Evolutionary conservation across 1,139 yeast genomes (phyloP).

Genomic region (Yamadazyma buinensis): DNA sequence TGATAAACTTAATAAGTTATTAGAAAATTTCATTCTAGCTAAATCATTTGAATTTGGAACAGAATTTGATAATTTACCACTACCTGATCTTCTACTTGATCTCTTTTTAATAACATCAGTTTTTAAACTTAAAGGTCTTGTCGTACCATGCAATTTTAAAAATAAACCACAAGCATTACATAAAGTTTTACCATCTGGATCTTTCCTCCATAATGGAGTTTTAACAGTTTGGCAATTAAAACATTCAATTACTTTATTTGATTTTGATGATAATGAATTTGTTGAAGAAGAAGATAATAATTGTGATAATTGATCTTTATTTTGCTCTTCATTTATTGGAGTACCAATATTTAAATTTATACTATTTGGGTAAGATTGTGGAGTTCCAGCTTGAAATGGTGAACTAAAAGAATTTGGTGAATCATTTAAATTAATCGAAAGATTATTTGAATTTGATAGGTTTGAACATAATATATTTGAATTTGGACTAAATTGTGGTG

Average conservation of each 20-base stretch:
- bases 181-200: conserved; percentile 50
- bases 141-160: conserved; percentile 54
- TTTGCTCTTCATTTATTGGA: neutral
- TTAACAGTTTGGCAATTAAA: conserved; percentile 54
- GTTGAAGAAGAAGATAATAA: neutral
- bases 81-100: conserved; percentile 13
- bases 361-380: neutral
- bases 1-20: neutral
- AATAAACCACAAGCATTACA: conserved; percentile 63
- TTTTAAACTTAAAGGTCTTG: conserved; percentile 62
- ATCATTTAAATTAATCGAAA: conserved; percentile 3
- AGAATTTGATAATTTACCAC: conserved; percentile 12
- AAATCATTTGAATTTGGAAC: conserved; percentile 10
- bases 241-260: conserved; percentile 25
- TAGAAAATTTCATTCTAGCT: conserved; percentile 4
- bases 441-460: too few relatives aligned
- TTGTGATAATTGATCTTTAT: neutral
- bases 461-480: neutral
- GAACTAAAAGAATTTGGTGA: conserved; percentile 2
- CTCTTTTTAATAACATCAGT: conserved; percentile 90
- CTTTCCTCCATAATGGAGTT: conserved; percentile 58
- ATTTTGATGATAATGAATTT: neutral
- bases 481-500: conserved; percentile 1
- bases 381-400: neutral
- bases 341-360: neutral